These are phyloP conservation scores for Tillandsia fasciculata DNA, from an alignment of 176 grass and related monocot species.

Conservation along the genomic window DNA sequence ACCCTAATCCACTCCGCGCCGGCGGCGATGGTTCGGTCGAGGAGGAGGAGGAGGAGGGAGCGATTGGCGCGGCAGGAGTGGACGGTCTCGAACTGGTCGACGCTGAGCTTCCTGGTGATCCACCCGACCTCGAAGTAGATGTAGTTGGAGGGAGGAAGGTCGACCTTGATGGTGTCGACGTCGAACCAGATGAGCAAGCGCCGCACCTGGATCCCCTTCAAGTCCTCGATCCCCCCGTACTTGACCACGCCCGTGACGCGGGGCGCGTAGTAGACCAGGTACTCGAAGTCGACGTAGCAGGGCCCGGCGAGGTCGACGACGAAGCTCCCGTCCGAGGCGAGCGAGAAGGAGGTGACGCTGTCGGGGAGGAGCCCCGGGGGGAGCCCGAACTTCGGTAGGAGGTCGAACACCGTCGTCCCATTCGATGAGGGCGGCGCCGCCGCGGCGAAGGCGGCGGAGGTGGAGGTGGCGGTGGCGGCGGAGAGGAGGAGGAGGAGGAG, in stretches of 20 bases:
- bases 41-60: background rate
- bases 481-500: background rate
- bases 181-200: conserved; percentile 24
- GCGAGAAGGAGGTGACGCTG: conserved; percentile 24
- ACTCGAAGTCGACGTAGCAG: conserved; percentile 28
- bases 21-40: background rate
- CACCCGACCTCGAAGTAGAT: conserved; percentile 26
- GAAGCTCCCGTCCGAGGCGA: conserved; percentile 13
- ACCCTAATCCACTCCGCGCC: background rate
- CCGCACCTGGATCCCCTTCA: conserved; percentile 26
- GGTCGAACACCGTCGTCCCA: conserved; percentile 23
- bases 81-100: conserved; percentile 15
- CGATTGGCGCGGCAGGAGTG: conserved; percentile 18
- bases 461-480: background rate
- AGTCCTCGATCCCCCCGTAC: conserved; percentile 14
- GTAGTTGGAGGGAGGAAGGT: conserved; percentile 22
- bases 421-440: background rate
- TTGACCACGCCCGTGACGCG: conserved; percentile 18
- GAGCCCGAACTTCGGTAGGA: conserved; percentile 18
- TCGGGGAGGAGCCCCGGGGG: conserved; percentile 21
- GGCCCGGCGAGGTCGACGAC: conserved; percentile 19
- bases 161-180: conserved; percentile 27
- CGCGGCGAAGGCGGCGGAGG: background rate
- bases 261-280: conserved; percentile 22
- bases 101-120: conserved; percentile 22